Percentiles rank a stretch among this genome's conserved stretches.
Conservation (phyloP, 495 filamentous ascomycete genomes). For the Sordaria brevicollis region DNA sequence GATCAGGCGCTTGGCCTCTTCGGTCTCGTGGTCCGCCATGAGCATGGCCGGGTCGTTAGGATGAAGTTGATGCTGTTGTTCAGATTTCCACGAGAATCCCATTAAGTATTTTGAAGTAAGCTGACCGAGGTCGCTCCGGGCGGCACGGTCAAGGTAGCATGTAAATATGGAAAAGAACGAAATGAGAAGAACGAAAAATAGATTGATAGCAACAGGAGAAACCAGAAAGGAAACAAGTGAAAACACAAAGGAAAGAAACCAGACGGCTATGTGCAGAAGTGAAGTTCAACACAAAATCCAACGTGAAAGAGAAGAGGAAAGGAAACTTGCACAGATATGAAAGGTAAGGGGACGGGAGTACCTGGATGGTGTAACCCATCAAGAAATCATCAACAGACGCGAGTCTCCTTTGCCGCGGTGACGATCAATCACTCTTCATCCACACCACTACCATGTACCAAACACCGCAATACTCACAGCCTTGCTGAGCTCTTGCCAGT, state of each 20-base stretch:
- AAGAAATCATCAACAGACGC: not conserved
- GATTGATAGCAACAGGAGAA: not conserved
- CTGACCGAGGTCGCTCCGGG: not conserved
- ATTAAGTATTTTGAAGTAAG: not conserved
- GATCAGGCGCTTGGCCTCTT: constrained; percentile 18
- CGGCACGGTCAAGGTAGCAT: not conserved
- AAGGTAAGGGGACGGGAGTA: not conserved
- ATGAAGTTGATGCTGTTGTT: not conserved
- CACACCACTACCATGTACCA: not conserved
- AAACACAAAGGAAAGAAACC: not conserved
- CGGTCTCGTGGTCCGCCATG: constrained; percentile 11
- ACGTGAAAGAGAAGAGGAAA: not conserved
- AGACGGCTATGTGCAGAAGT: not conserved
- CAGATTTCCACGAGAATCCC: not conserved
- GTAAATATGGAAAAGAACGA: not conserved
- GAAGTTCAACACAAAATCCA: not conserved
- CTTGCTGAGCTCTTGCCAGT: not conserved
- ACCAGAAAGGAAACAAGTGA: not conserved
- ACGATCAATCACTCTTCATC: not conserved
- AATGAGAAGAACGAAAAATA: not conserved
- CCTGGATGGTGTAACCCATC: not conserved
- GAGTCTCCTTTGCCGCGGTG: not conserved
- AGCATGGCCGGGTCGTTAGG: not conserved
- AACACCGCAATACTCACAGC: not conserved
- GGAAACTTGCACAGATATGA: not conserved